These are phyloP conservation scores for Blastobotrys indianensis DNA, from an alignment of 1,139 yeast species.

Conservation along the genomic window DNA sequence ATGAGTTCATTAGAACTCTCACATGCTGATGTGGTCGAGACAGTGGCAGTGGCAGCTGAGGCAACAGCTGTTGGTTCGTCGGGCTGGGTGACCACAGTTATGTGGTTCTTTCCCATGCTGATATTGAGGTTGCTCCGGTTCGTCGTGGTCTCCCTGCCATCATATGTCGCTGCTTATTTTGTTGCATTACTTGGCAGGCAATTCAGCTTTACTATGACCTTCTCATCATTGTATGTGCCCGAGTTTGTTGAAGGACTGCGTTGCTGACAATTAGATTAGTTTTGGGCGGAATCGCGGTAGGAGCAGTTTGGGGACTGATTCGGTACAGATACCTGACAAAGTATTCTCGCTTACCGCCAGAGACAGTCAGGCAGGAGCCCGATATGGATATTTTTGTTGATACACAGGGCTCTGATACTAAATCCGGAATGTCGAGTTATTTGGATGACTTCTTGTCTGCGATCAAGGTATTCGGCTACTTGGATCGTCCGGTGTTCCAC, in stretches of 20 bases:
- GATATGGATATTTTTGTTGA: constrained; percentile 40
- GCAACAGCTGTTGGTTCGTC: no score
- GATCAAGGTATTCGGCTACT: constrained; percentile 87
- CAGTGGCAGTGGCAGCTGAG: no score
- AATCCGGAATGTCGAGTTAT: constrained; percentile 48
- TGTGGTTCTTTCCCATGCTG: constrained; percentile 15
- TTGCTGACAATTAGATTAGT: constrained; percentile 17
- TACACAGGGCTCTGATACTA: constrained; percentile 34
- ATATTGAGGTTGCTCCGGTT: constrained; percentile 11
- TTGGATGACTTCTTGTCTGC: constrained; percentile 87
- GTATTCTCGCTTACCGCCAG: constrained; percentile 49
- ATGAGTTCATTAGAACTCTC: no score
- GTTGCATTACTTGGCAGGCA: constrained; percentile 21
- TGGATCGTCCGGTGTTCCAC: constrained; percentile 85
- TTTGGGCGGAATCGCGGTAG: constrained; percentile 16
- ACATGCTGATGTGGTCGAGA: no score
- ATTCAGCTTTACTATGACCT: constrained; percentile 25
- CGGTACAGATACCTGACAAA: constrained; percentile 47
- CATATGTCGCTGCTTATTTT: constrained; percentile 15
- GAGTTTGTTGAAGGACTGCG: no score
- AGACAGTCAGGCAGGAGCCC: constrained; percentile 42
- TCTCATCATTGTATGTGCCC: constrained; percentile 26
- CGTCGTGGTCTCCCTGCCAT: constrained; percentile 17
- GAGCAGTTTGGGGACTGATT: constrained; percentile 37
- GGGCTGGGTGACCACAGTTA: constrained; percentile 7